Percentiles rank a stretch among this genome's conserved stretches.
phyloP scores from a whole-genome alignment of 352 stramenopile species.

The Paralagenidium karlingii region DNA sequence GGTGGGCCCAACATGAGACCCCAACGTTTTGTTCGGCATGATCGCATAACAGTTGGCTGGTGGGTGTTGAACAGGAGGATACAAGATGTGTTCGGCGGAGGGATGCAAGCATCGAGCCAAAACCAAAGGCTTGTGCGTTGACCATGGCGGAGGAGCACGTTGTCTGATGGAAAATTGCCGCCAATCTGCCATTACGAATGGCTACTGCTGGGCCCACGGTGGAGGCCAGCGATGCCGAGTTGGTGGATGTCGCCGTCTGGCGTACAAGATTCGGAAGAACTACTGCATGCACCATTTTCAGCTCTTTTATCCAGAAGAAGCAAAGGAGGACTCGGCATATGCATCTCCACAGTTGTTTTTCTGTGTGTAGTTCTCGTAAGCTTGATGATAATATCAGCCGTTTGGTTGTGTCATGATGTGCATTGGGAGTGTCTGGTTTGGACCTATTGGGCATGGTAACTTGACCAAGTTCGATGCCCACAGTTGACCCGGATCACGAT shows the following conservation, averaged over 20 bases:
- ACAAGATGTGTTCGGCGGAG: not conserved
- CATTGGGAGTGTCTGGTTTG: too few species aligned
- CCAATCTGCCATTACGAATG: slow-evolving; percentile 44
- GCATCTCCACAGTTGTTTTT: too few species aligned
- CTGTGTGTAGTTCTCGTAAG: too few species aligned
- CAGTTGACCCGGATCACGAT: too few species aligned
- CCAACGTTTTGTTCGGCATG: not conserved
- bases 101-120: slow-evolving; percentile 61
- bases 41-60: too few species aligned
- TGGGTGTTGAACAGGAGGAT: not conserved
- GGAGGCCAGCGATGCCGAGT: slow-evolving; percentile 45
- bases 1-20: too few species aligned
- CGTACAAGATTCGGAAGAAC: slow-evolving; percentile 57
- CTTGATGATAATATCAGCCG: too few species aligned
- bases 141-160: slow-evolving; percentile 39
- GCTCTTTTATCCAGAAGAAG: too few species aligned
- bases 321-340: too few species aligned
- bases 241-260: slow-evolving; percentile 40
- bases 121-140: slow-evolving; percentile 48
- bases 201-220: slow-evolving; percentile 48
- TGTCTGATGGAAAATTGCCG: slow-evolving; percentile 30
- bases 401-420: too few species aligned
- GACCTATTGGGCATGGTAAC: too few species aligned
- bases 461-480: too few species aligned
- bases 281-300: slow-evolving; percentile 62